Base-by-base conservation (phyloP, 2,329 filamentous ascomycete species). In the Cephalotrichum gorgonifer region DNA sequence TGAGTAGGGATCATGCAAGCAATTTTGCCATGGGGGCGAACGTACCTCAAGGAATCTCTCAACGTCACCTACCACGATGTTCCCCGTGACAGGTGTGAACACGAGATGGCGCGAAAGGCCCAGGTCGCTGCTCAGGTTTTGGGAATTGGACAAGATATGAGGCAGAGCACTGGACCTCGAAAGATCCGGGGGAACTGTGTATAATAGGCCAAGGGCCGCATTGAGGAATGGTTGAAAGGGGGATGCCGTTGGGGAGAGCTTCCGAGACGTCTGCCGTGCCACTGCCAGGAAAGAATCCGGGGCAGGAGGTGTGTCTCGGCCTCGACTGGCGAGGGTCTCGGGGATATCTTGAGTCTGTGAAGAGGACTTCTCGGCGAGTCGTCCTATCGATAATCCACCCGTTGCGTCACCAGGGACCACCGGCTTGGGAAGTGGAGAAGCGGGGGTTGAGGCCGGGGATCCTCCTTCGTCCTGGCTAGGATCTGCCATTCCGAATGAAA, bases 161-260 rank as follows among this genome's bases (percentile, higher is more conserved):
- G 27, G 20, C 6, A 22, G n/a, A 20, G n/a, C 35, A 20, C 5
- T 22, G 6, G 35, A 20, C 3, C 5, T 9, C 35, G 15, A 11
- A 6, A 22, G 17, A 22, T 22, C 26, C 8, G 26, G 15, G 12
- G 23, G 25, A 15, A 39, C 15, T 6, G 6, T 14, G 20, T 48
- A 30, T 28, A 31, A 17, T n/a, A 14, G 20, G 20, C 9, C 7
- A 27, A 42, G 15, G n/a, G 26, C 9, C 12, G 39, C 22, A 9
- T 11, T 31, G 27, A 30, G 27, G 27, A 22, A 25, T 43, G 83
- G 83, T 15, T 72, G 76, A 55, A 86, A 86, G 1, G 72, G 60
- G 1, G 75, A 77, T 2, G 82, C 81, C 6, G 76, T 83, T 1
- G 83, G 79, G 4, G 82, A 86, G 22, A 87, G 65, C 54, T 78